A percentile compares a stretch with the other conserved stretches of the same genome.
phyloP scores from a whole-genome alignment of 1,284 basidiomycete species.

The Rhodotorula sp. region DNA sequence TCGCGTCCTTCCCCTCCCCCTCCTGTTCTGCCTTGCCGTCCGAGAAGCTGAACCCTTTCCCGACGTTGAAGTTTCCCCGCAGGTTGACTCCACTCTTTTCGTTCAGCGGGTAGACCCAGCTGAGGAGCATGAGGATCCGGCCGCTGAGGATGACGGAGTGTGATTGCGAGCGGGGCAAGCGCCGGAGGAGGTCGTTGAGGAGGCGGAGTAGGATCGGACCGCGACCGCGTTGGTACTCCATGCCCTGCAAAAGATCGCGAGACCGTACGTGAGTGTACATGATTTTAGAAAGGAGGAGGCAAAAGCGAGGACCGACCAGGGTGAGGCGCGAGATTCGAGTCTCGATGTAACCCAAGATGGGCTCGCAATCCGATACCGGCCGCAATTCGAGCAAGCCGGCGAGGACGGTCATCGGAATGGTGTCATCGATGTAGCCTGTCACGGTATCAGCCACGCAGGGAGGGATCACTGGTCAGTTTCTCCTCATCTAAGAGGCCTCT shows the following conservation, averaged over 20 bases:
- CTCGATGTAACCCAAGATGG: constrained; percentile 82
- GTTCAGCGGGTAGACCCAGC: constrained; percentile 77
- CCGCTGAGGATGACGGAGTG: constrained; percentile 78
- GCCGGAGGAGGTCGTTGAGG: constrained; percentile 78
- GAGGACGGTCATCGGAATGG: constrained; percentile 63
- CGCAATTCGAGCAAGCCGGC: constrained; percentile 76
- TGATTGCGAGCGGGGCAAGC: constrained; percentile 77
- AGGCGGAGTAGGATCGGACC: constrained; percentile 77
- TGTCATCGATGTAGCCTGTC: constrained; percentile 51
- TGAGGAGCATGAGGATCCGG: constrained; percentile 79
- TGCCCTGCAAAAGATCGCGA: constrained; percentile 52
- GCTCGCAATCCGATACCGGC: constrained; percentile 74
- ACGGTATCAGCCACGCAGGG: too few species aligned
- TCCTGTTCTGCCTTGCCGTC: constrained; percentile 28
- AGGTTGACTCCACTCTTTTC: constrained; percentile 88
- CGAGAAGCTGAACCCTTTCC: constrained; percentile 51
- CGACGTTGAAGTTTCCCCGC: constrained; percentile 72
- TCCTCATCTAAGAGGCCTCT: too few species aligned
- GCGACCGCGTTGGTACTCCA: constrained; percentile 81
- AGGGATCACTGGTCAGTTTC: too few species aligned
- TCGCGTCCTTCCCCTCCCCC: constrained; percentile 1
- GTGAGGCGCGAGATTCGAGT: constrained; percentile 64
- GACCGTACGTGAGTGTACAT: not conserved
- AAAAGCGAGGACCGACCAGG: constrained; percentile 45
- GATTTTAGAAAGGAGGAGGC: not conserved